Evolutionary conservation across 164 flowering plant genomes (phyloP).

Genomic region (Macadamia integrifolia): DNA sequence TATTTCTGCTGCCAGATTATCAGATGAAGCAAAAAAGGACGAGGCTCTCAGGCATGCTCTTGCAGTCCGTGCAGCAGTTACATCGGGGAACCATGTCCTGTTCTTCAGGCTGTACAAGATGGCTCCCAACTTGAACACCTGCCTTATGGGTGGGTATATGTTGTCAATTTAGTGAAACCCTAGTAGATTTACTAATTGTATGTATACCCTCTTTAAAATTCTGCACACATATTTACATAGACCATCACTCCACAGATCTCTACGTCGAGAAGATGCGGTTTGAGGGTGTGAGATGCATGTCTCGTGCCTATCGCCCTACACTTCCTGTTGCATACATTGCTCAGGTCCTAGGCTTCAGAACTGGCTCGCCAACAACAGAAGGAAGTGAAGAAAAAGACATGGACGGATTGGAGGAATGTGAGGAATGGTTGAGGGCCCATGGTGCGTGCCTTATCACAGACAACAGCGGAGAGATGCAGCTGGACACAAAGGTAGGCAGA

Average conservation of each 20-base stretch:
- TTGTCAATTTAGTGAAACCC: background rate
- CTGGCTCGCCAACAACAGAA: conserved; percentile 25
- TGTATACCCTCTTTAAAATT: background rate
- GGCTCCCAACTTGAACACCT: conserved; percentile 75
- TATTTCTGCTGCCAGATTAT: conserved; percentile 43
- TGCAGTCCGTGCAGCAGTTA: conserved; percentile 85
- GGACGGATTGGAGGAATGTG: conserved; percentile 73
- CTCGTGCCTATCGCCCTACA: conserved; percentile 90
- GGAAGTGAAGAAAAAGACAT: conserved; percentile 40
- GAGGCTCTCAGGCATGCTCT: conserved; percentile 89
- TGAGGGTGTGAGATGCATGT: conserved; percentile 81
- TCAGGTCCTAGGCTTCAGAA: conserved; percentile 68
- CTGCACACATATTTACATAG: background rate
- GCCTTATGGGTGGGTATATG: conserved; percentile 71
- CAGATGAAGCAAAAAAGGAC: conserved; percentile 60
- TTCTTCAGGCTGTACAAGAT: conserved; percentile 82
- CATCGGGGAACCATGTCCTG: conserved; percentile 77
- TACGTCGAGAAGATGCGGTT: conserved; percentile 90
- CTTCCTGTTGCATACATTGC: conserved; percentile 72
- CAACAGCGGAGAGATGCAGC: conserved; percentile 57
- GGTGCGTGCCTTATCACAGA: conserved; percentile 71
- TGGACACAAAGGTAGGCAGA: conserved; percentile 75
- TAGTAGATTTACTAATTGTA: background rate
- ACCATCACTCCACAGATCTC: conserved; percentile 48
- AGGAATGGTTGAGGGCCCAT: conserved; percentile 91